Evolutionary conservation across 768 basidiomycete genomes (phyloP).

Genomic region (Xerocomus spinulosus): DNA sequence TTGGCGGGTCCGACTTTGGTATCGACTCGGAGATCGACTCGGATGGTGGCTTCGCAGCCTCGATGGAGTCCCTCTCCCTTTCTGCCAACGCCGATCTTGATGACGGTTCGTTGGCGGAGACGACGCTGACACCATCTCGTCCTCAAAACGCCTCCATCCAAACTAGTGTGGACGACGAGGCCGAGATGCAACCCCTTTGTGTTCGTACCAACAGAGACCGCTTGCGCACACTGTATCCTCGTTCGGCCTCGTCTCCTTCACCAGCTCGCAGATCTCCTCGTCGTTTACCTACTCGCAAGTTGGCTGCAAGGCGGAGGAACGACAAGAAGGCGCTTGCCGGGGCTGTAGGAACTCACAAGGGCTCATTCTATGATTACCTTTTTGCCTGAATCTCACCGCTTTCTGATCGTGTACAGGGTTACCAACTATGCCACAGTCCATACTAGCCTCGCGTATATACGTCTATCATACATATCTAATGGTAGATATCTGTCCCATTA

Average conservation of each 20-base stretch:
- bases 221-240: slow-evolving; percentile 29
- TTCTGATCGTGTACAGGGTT: too few species aligned
- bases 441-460: neutral
- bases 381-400: slow-evolving; percentile 34
- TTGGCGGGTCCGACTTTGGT: slow-evolving; percentile 31
- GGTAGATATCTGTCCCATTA: slow-evolving; percentile 19
- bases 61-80: slow-evolving; percentile 34
- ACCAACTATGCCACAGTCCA: neutral
- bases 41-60: slow-evolving; percentile 30
- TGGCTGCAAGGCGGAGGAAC: slow-evolving; percentile 12
- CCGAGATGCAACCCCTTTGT: slow-evolving; percentile 4
- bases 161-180: neutral
- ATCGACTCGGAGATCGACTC: slow-evolving; percentile 26
- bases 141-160: neutral
- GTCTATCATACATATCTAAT: slow-evolving; percentile 1
- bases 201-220: slow-evolving; percentile 24
- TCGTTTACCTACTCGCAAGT: slow-evolving; percentile 18
- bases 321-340: slow-evolving; percentile 13
- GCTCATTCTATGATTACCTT: slow-evolving; percentile 43
- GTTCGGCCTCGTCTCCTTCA: slow-evolving; percentile 52
- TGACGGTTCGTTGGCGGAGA: slow-evolving; percentile 6
- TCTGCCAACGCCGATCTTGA: slow-evolving; percentile 21
- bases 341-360: slow-evolving; percentile 9
- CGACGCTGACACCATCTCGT: slow-evolving; percentile 6
- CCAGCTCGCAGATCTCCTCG: slow-evolving; percentile 39